Evolutionary conservation across 2,329 filamentous ascomycete genomes (phyloP).

Genomic region (Exophiala sp.): DNA sequence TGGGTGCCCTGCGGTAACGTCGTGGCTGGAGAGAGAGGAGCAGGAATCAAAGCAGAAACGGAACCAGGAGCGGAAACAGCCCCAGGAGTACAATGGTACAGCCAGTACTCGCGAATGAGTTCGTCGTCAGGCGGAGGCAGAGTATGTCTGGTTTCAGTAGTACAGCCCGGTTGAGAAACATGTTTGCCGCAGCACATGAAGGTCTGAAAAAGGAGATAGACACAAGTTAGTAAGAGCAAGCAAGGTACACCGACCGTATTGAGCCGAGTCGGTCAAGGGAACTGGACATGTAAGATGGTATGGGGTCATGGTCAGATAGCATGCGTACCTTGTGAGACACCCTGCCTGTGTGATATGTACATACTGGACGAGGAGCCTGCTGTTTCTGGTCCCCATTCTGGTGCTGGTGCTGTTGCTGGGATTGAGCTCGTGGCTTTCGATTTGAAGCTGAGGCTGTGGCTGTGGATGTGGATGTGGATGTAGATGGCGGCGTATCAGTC

Average conservation of each 20-base stretch:
- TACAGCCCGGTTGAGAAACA: constrained; percentile 11
- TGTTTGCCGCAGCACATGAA: constrained; percentile 15
- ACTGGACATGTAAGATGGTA: no score
- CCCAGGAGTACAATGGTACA: constrained; percentile 8
- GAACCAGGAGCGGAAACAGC: not conserved
- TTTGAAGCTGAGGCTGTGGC: no score
- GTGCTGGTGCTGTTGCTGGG: not conserved
- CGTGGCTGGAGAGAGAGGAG: no score
- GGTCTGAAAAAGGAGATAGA: constrained; percentile 1
- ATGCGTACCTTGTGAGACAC: constrained; percentile 6
- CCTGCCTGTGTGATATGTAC: constrained; percentile 4
- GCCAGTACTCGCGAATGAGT: constrained; percentile 2
- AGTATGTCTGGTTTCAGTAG: not conserved
- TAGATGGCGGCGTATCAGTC: no score
- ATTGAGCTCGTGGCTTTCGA: not conserved
- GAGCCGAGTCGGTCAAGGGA: no score
- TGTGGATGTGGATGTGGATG: no score
- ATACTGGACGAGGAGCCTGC: not conserved
- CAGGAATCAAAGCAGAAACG: no score
- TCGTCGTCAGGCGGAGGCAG: constrained; percentile 5
- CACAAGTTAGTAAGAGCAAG: no score
- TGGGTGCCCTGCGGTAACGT: no score
- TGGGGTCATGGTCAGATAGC: not conserved
- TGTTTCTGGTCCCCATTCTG: not conserved
- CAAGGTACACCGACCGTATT: no score